Base-by-base conservation (phyloP, 106 monocot species). In the Acorus gramineus region DNA sequence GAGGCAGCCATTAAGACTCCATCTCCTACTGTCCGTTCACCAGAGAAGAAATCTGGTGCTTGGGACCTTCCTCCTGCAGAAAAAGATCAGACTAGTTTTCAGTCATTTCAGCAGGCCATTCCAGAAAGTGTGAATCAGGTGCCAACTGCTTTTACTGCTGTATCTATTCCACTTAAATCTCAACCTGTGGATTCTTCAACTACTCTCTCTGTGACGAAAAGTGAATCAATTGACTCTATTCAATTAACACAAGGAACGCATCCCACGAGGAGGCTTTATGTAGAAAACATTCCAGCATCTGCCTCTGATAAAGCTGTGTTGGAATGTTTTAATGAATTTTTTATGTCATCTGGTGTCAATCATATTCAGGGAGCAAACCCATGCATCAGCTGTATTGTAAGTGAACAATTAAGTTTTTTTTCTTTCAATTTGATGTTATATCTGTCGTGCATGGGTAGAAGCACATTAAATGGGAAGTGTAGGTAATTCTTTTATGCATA, bases 161-260 rank as follows among this genome's bases (percentile, higher is more conserved):
- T 64, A 63, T 11, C 55, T 62, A 47, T 59, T 48, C 43, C 52
- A 52, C 46, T 46, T 46, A 80, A 71, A 60, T 2, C 71, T n/a
- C 75, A 76, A 52, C 43, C 61, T 7, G 42, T 56, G 69, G 55
- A 65, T 72, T 60, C 64, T 13, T 4, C 68, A 61, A 78, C 73
- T 62, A 50, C 51, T 45, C 12, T 52, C 12, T 77, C 72, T 61
- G 9, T 62, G 49, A 12, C 56, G 57, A 69, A 57, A 11, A 78
- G 50, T 59, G 64, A 63, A 43, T 69, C 82, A 4, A 55, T 85
- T 49, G 88, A 98, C 54, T 80, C 87, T 56, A 79, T 88, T 57
- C 81, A 98, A 61, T 72, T 98, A 59, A 98, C 98, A 50, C 91
- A 98, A 78, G 91, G 88, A 78, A 98, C 98, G 47, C 91, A 92